Conservation (phyloP, 306 rosid species). For the Sicyos baderoa region DNA sequence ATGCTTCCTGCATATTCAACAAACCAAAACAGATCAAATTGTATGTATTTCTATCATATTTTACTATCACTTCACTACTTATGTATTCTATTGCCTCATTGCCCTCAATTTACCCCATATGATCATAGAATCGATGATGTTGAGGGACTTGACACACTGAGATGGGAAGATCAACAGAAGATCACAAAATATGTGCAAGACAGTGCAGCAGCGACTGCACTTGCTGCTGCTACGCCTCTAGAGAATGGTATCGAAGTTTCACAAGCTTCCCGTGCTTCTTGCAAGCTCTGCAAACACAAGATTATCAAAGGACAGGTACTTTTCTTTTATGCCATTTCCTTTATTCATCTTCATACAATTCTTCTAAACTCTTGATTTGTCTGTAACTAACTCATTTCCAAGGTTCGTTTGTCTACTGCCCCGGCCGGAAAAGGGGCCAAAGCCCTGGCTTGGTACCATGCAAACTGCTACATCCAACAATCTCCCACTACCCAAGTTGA, state of each 20-base stretch:
- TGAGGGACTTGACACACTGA: slow-evolving; percentile 71
- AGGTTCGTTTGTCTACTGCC: slow-evolving; percentile 79
- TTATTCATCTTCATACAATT: not conserved
- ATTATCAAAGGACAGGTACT: slow-evolving; percentile 78
- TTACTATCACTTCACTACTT: slow-evolving; percentile 8
- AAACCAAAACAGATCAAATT: slow-evolving; percentile 80
- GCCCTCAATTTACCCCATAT: slow-evolving; percentile 12
- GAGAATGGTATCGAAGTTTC: slow-evolving; percentile 64
- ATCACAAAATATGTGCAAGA: slow-evolving; percentile 63
- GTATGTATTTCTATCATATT: slow-evolving; percentile 37
- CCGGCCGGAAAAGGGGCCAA: slow-evolving; percentile 74
- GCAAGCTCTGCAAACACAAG: slow-evolving; percentile 60
- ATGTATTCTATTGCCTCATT: slow-evolving; percentile 16
- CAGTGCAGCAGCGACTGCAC: slow-evolving; percentile 24
- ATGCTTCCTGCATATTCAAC: slow-evolving; percentile 65
- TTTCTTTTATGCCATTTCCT: not conserved
- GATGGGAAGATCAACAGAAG: slow-evolving; percentile 95
- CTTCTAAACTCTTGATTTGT: not conserved
- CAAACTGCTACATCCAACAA: slow-evolving; percentile 61
- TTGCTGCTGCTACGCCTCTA: slow-evolving; percentile 23
- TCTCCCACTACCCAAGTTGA: slow-evolving; percentile 59
- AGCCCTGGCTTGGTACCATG: slow-evolving; percentile 85
- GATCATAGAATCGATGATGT: slow-evolving; percentile 72
- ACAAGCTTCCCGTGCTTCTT: slow-evolving; percentile 70
- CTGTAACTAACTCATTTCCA: slow-evolving; percentile 23